Conservation (phyloP, 148 eudicot species). For the Rhododendron kiyosumense region DNA sequence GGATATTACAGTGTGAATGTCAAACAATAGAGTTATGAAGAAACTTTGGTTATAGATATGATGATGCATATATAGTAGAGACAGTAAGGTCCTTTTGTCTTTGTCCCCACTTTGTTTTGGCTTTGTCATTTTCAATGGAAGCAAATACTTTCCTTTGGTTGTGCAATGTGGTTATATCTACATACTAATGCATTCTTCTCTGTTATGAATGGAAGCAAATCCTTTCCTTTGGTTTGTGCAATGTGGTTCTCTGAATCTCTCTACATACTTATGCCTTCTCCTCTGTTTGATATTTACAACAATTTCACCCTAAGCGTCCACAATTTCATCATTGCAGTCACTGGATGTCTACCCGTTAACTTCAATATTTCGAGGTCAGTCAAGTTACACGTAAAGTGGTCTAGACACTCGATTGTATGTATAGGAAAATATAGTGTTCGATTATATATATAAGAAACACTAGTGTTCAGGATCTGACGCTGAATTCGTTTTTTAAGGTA, state of each 20-base stretch:
- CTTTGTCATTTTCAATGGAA: constrained; percentile 27
- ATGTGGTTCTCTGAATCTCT: not conserved
- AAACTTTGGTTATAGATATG: constrained; percentile 17
- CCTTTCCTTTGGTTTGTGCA: not conserved
- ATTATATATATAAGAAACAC: no score
- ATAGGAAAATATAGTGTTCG: no score
- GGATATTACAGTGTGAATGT: constrained; percentile 29
- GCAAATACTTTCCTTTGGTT: constrained; percentile 12
- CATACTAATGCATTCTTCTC: not conserved
- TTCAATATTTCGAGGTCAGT: not conserved
- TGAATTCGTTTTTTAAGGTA: no score
- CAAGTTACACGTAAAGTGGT: not conserved
- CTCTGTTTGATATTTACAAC: not conserved
- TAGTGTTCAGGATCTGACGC: no score
- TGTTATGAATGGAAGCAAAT: not conserved
- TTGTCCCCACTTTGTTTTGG: not conserved
- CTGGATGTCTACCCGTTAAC: not conserved
- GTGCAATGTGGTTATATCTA: constrained; percentile 14
- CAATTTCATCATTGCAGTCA: not conserved
- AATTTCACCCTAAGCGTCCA: not conserved
- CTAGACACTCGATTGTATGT: not conserved
- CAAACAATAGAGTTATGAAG: constrained; percentile 13
- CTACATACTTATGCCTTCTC: not conserved
- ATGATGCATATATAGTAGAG: constrained; percentile 7
- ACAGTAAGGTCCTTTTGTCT: constrained; percentile 4